Percentiles rank a stretch among this genome's conserved stretches.
phyloP scores from a whole-genome alignment of 2,329 filamentous ascomycete genomes.

The Talaromyces amestolkiae region DNA sequence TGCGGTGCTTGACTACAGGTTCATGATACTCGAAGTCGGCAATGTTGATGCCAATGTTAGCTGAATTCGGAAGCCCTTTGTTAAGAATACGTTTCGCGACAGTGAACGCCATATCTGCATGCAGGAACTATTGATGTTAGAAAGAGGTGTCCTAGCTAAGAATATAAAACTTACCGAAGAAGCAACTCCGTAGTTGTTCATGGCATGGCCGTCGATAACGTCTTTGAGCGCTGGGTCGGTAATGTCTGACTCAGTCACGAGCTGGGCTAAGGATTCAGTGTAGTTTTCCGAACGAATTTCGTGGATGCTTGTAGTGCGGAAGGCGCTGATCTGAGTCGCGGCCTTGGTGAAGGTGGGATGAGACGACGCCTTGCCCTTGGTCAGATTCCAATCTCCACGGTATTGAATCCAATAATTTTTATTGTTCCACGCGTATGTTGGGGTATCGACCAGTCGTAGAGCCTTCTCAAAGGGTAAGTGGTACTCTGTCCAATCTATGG shows the following conservation, averaged over 20 bases:
- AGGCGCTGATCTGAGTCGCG: too few species aligned
- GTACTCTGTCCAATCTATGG: slow-evolving; percentile 67
- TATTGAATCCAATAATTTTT: slow-evolving; percentile 28
- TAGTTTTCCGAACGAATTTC: too few species aligned
- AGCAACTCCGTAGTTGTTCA: neutral
- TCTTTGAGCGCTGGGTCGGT: neutral
- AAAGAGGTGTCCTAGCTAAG: too few species aligned
- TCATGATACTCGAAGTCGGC: neutral
- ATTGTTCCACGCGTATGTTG: slow-evolving; percentile 27
- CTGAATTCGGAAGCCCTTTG: too few species aligned
- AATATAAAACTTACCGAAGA: neutral
- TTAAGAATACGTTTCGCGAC: too few species aligned
- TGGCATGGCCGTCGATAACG: neutral
- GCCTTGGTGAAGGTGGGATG: too few species aligned
- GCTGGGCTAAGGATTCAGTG: too few species aligned
- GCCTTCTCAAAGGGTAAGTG: slow-evolving; percentile 53
- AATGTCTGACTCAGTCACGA: too few species aligned
- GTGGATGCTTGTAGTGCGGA: neutral
- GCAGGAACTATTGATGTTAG: neutral
- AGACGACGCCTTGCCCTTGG: neutral
- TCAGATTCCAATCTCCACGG: neutral
- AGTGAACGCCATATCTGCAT: neutral
- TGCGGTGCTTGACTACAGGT: neutral
- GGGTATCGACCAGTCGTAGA: slow-evolving; percentile 24
- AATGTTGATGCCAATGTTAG: neutral